A percentile compares a stretch with the other conserved stretches of the same genome.
Evolutionary conservation across 2,329 filamentous ascomycete species (phyloP).

Genomic region (Chaetomiaceae sp.): DNA sequence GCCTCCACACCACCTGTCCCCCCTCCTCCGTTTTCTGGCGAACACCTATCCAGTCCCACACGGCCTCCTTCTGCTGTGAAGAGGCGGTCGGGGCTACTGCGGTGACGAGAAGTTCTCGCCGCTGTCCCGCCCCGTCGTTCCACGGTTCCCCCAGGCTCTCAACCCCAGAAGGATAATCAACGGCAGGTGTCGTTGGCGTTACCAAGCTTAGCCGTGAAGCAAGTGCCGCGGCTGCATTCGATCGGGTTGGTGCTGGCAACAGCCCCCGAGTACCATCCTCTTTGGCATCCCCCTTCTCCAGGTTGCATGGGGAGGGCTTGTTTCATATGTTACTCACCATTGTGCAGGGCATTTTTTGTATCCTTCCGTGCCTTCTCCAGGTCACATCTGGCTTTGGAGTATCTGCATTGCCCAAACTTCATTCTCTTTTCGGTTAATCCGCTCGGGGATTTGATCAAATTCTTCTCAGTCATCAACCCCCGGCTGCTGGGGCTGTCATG

Average conservation of each 20-base stretch:
- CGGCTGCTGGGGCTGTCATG: constrained; percentile 33
- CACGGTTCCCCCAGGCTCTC: constrained; percentile 9
- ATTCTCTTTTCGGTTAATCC: constrained; percentile 30
- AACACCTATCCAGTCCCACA: too few relatives aligned
- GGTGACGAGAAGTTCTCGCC: not conserved
- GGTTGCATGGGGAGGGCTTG: constrained; percentile 39
- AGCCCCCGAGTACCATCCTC: constrained; percentile 32
- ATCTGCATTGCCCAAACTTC: constrained; percentile 18
- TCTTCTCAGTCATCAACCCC: constrained; percentile 29
- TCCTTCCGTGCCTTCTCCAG: constrained; percentile 38
- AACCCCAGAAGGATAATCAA: constrained; percentile 7
- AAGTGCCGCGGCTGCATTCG: constrained; percentile 25
- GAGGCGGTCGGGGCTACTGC: not conserved
- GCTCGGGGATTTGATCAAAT: constrained; percentile 31
- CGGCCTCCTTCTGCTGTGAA: too few relatives aligned
- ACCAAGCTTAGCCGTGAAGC: constrained; percentile 22
- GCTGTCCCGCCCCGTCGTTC: constrained; percentile 8
- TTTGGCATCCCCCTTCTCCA: constrained; percentile 37
- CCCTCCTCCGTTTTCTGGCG: too few relatives aligned
- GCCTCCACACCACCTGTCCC: not conserved
- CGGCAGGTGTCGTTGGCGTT: constrained; percentile 11
- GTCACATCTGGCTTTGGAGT: constrained; percentile 27
- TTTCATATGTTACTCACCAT: constrained; percentile 42
- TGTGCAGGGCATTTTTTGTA: constrained; percentile 37
- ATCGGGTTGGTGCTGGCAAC: constrained; percentile 18